Evolutionary conservation across 2,329 filamentous ascomycete species (phyloP).

Genomic region (Trichoderma endophyticum): DNA sequence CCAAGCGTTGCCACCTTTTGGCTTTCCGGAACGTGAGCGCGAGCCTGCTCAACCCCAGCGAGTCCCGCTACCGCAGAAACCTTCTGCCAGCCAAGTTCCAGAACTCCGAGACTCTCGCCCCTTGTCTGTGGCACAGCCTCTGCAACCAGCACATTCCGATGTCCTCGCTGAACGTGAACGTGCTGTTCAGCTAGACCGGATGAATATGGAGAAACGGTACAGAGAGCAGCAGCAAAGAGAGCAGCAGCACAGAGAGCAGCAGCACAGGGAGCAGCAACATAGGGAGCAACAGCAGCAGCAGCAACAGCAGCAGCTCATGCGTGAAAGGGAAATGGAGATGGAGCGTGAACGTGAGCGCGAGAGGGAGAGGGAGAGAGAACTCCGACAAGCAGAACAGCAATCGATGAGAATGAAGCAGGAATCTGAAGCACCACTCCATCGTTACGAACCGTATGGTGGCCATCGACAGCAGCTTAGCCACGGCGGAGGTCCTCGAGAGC

Average conservation of each 20-base stretch:
- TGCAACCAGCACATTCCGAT: constrained; percentile 34
- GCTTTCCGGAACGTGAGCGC: constrained; percentile 45
- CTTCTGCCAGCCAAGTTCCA: constrained; percentile 29
- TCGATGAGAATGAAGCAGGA: constrained; percentile 49
- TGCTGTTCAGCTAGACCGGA: constrained; percentile 31
- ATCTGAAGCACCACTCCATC: constrained; percentile 42
- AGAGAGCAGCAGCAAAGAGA: constrained; percentile 25
- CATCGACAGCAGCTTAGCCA: constrained; percentile 40
- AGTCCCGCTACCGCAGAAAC: constrained; percentile 42
- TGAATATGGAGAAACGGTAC: constrained; percentile 32
- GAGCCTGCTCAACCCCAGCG: constrained; percentile 34
- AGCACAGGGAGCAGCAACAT: constrained; percentile 21
- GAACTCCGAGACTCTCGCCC: constrained; percentile 36
- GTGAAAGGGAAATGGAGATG: constrained; percentile 18
- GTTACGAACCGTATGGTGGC: constrained; percentile 43
- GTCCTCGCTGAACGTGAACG: constrained; percentile 30
- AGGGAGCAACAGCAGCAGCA: constrained; percentile 21
- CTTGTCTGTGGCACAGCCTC: constrained; percentile 35
- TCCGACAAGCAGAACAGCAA: constrained; percentile 32
- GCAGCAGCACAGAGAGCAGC: constrained; percentile 21
- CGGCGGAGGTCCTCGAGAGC: constrained; percentile 40
- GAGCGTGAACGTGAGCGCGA: constrained; percentile 23
- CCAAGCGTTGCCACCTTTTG: constrained; percentile 42
- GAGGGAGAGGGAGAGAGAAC: constrained; percentile 29
- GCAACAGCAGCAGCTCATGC: constrained; percentile 15